Percentiles rank a stretch among this genome's conserved stretches.
phyloP scores from a whole-genome alignment of 1,284 basidiomycete species.

The Schizophyllum commune region DNA sequence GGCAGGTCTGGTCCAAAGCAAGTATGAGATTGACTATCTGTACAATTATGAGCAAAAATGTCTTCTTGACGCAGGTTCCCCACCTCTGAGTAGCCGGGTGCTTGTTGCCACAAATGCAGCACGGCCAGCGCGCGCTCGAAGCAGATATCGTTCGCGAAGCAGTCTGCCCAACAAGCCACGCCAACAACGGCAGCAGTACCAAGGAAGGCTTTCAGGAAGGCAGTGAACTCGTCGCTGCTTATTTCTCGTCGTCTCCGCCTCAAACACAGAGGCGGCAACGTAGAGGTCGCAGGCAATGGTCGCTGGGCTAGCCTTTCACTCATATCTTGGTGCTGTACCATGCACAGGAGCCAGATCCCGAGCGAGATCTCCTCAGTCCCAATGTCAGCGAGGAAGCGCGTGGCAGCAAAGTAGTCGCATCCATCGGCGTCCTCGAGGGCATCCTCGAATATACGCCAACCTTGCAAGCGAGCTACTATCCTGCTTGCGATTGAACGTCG shows the following conservation, averaged over 20 bases:
- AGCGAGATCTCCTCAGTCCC: constrained; percentile 56
- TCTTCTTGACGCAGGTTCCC: constrained; percentile 11
- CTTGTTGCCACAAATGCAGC: constrained; percentile 61
- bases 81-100: constrained; percentile 59
- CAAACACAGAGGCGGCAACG: constrained; percentile 22
- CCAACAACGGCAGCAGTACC: constrained; percentile 63
- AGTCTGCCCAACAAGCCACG: constrained; percentile 75
- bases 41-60: constrained; percentile 4
- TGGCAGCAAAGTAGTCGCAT: constrained; percentile 41
- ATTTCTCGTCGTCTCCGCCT: constrained; percentile 11
- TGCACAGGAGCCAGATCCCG: constrained; percentile 62
- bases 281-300: constrained; percentile 26
- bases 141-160: constrained; percentile 55
- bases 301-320: constrained; percentile 36
- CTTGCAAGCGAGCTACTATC: constrained; percentile 40
- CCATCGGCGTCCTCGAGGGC: constrained; percentile 41
- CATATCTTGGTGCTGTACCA: constrained; percentile 50
- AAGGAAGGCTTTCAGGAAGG: constrained; percentile 55
- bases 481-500: constrained; percentile 35
- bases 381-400: constrained; percentile 47
- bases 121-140: constrained; percentile 56
- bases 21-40: constrained; percentile 64
- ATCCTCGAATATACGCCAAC: constrained; percentile 57
- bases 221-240: constrained; percentile 52
- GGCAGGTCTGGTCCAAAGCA: constrained; percentile 53